A percentile compares a stretch with the other conserved stretches of the same genome.
These are phyloP conservation scores for Trichoderma sp. DNA, from an alignment of 2,329 filamentous ascomycete species.

Conservation along the genomic window DNA sequence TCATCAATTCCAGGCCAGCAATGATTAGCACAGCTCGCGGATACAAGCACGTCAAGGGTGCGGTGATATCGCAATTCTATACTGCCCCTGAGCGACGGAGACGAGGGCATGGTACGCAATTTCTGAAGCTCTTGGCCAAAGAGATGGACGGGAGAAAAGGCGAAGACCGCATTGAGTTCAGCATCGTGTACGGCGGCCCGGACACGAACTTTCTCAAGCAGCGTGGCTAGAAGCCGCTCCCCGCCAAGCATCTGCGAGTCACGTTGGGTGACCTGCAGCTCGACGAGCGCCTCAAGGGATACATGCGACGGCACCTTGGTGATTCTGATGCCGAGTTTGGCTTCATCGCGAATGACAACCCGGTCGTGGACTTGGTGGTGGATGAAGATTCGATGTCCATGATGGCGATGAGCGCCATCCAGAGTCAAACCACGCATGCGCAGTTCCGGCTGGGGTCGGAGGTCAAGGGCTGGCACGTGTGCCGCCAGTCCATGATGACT, in stretches of 20 bases:
- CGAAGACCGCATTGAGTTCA: slow-evolving; percentile 36
- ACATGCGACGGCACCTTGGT: not conserved
- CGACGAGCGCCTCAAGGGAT: not conserved
- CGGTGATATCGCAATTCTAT: slow-evolving; percentile 42
- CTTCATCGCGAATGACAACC: not conserved
- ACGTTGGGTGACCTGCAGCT: slow-evolving; percentile 31
- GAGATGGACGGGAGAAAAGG: slow-evolving; percentile 24
- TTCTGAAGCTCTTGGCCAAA: slow-evolving; percentile 40
- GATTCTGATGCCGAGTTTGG: not conserved
- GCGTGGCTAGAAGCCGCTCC: slow-evolving; percentile 40
- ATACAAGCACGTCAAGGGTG: slow-evolving; percentile 36
- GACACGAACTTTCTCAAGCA: slow-evolving; percentile 30
- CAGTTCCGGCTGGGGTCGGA: too few species aligned
- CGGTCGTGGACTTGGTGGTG: not conserved
- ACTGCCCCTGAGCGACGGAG: slow-evolving; percentile 42
- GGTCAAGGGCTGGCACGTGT: too few species aligned
- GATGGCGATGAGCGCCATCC: too few species aligned
- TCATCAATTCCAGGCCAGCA: slow-evolving; percentile 35
- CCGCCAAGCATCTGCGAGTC: slow-evolving; percentile 41
- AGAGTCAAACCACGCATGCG: too few species aligned
- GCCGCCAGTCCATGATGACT: too few species aligned
- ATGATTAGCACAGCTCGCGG: slow-evolving; percentile 31
- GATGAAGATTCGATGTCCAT: too few species aligned
- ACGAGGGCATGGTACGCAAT: slow-evolving; percentile 43
- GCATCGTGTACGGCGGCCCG: slow-evolving; percentile 43